A percentile compares a stretch with the other conserved stretches of the same genome.
phyloP scores from a whole-genome alignment of 371 early-diverging fungal genomes.

The Synchytrium microbalum region DNA sequence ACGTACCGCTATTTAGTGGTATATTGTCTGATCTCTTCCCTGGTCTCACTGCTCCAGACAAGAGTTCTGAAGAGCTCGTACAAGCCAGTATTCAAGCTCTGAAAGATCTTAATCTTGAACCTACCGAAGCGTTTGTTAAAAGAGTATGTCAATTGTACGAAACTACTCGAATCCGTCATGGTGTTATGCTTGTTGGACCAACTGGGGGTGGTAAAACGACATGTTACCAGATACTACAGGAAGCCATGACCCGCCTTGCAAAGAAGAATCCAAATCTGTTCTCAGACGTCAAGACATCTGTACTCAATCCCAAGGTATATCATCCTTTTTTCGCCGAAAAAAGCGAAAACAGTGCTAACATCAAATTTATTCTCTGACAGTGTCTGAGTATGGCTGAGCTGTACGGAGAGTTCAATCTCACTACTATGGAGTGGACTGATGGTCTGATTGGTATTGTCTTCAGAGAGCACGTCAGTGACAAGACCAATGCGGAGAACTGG shows the following conservation, averaged over 20 bases:
- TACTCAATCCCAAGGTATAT: conserved; percentile 49
- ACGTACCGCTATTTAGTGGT: conserved; percentile 44
- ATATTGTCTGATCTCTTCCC: conserved; percentile 49
- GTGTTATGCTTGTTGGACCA: conserved; percentile 54
- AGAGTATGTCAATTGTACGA: conserved; percentile 46
- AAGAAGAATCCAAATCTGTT: conserved; percentile 3
- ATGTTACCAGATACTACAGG: conserved; percentile 42
- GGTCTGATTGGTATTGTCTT: conserved; percentile 45
- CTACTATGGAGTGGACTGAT: conserved; percentile 58
- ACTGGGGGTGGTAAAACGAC: conserved; percentile 54
- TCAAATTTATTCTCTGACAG: conserved; percentile 12
- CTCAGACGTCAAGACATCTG: conserved; percentile 38
- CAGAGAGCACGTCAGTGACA: conserved; percentile 46
- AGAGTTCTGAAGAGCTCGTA: conserved; percentile 36
- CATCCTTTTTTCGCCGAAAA: not conserved
- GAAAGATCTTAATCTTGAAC: conserved; percentile 29
- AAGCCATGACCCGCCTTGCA: conserved; percentile 33
- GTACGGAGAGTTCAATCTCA: conserved; percentile 51
- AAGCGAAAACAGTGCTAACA: not conserved
- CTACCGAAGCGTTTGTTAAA: conserved; percentile 34
- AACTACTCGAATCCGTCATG: conserved; percentile 48
- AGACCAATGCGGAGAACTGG: conserved; percentile 47
- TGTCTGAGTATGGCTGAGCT: conserved; percentile 52
- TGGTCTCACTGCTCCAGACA: conserved; percentile 37
- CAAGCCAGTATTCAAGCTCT: conserved; percentile 35